A percentile compares a stretch with the other conserved stretches of the same genome.
phyloP scores from a whole-genome alignment of 2,329 filamentous ascomycete genomes.

The Penicillium sp. region DNA sequence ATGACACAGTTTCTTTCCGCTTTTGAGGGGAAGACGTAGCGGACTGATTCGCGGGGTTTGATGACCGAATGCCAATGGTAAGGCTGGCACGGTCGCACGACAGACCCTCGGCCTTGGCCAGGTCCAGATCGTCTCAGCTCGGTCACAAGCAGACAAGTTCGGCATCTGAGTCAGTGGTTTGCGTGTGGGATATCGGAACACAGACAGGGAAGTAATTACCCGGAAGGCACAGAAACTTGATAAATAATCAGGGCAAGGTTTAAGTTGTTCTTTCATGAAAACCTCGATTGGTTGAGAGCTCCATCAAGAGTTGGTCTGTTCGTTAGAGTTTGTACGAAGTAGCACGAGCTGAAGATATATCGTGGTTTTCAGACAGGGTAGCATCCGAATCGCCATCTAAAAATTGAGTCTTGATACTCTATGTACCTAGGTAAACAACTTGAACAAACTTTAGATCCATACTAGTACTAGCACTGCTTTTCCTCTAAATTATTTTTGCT shows the following conservation, averaged over 20 bases:
- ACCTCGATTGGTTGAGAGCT: background rate
- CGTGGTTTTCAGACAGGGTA: no score
- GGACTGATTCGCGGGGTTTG: background rate
- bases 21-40: background rate
- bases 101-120: background rate
- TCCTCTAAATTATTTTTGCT: no score
- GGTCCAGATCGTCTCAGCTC: conserved; percentile 2
- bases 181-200: background rate
- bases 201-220: conserved; percentile 8
- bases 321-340: background rate
- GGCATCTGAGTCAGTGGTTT: conserved; percentile 8
- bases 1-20: conserved; percentile 1
- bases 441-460: no score
- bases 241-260: conserved; percentile 6
- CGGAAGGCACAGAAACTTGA: conserved; percentile 12
- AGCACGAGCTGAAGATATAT: background rate
- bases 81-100: background rate
- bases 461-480: no score
- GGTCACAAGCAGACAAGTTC: background rate
- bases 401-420: background rate
- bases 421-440: background rate
- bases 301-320: conserved; percentile 8
- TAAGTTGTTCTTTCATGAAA: background rate
- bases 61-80: background rate
- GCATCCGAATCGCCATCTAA: background rate